A percentile compares a stretch with the other conserved stretches of the same genome.
Conservation (phyloP, 148 eudicot genomes). For the Amaranthus hypochondriacus region DNA sequence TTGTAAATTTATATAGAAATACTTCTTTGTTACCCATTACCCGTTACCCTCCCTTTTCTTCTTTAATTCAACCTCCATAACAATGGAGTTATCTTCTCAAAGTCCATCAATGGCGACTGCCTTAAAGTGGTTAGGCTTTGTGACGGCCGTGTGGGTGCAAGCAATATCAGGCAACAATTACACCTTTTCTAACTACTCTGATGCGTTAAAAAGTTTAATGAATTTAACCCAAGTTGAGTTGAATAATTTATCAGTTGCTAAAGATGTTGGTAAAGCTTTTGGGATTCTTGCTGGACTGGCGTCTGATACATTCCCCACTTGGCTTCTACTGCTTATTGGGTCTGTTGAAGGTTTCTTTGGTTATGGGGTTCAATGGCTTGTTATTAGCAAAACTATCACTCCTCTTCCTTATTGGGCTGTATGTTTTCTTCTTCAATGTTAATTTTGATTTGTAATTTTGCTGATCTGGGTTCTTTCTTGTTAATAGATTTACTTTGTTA, state of each 20-base stretch:
- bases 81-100: slow-evolving; percentile 9
- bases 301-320: slow-evolving; percentile 47
- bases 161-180: slow-evolving; percentile 70
- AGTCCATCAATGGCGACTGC: slow-evolving; percentile 19
- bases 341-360: slow-evolving; percentile 54
- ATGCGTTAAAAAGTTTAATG: slow-evolving; percentile 54
- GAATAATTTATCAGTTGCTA: slow-evolving; percentile 62
- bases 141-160: slow-evolving; percentile 74
- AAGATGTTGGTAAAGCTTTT: slow-evolving; percentile 67
- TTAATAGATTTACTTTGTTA: too few relatives aligned
- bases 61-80: background rate
- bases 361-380: slow-evolving; percentile 75
- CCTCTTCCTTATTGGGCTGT: slow-evolving; percentile 80
- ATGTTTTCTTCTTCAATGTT: slow-evolving; percentile 1
- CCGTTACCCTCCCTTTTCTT: background rate
- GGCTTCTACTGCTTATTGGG: slow-evolving; percentile 56
- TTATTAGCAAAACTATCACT: slow-evolving; percentile 39
- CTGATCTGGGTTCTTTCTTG: too few relatives aligned
- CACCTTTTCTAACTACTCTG: slow-evolving; percentile 68
- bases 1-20: too few relatives aligned
- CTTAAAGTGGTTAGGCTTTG: slow-evolving; percentile 67
- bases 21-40: too few relatives aligned
- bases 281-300: slow-evolving; percentile 61
- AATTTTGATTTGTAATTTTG: background rate
- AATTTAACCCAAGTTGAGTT: slow-evolving; percentile 47